Base-by-base conservation (phyloP, 2,329 filamentous ascomycete species). In the Alternaria ventricosa region DNA sequence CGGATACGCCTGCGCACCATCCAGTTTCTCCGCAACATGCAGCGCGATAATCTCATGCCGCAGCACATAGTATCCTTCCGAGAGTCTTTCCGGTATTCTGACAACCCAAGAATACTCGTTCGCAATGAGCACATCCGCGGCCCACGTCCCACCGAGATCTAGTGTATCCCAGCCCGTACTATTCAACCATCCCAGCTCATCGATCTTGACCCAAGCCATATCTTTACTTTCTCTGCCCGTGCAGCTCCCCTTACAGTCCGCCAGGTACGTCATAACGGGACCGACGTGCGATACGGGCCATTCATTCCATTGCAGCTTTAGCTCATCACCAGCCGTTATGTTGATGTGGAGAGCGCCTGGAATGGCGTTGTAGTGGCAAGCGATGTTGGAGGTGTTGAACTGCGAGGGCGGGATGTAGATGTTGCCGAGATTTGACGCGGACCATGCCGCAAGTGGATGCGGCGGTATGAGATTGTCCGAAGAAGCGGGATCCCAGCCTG, bases 341-440 rank as follows among this genome's bases (percentile, higher is more conserved):
- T 84, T 79, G 18, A 86, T 85, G 65, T 84, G 82, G 46, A 83
- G 78, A 12, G 78, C 69, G 20, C 84, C 86, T 79, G 84, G 83
- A 6, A 82, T 80, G 11, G 86, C 87, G 43, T 80, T 78, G 71
- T 82, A 82, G 81, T 91, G 89, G 80, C 88, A 89, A 74, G 87
- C 85, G 55, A 89, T 88, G 47, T 71, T 60, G 4, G 71, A 61
- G 3, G 68, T 72, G 46, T 71, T 69, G 71, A 74, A 75, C 4
- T 55, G 45, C 4, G 60, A 68, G 10, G 74, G 73, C 3, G 63
- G 15, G 10, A 76, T 64, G 58, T 61, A 76, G 41, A 70, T 67
- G 47, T 75, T 75, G 6, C 71, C 73, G 6, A 75, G 64, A 51
- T 74, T 74, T 1, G 64, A 66, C 5, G 74, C 65, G 33, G 60